Evolutionary conservation across 2,329 filamentous ascomycete species (phyloP), one percentile per base, ranked within the genome.

Genomic region (Cladosporium sp.): DNA sequence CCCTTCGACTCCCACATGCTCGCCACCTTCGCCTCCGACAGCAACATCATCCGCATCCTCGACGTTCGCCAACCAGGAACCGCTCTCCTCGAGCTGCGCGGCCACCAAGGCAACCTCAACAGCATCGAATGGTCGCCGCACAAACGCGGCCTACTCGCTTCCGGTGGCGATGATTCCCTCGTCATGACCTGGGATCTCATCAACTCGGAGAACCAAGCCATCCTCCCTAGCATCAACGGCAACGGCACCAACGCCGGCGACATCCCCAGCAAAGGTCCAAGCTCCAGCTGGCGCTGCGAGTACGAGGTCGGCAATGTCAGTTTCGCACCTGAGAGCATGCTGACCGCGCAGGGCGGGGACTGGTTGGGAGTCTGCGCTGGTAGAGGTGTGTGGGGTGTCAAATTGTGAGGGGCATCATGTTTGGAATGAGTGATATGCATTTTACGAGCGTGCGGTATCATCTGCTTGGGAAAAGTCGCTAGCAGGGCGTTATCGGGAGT

Each of bases 1-100:
- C 95, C 95, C 1, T 94, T 98, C 74, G 95, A 99, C 78, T 91
- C 92, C 7, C 93, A 99, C 76, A 88, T 99, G 37, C 87, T 99
- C 40, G 94, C 94, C n/a, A 99, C 95, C 0, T 98, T 99, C 77
- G 94, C 95, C 21, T 90, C 93, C 74, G 95, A 98, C 76, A 96
- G 92, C 4, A 93, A 90, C 72, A 83, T 96, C 37, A 93, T 99
- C 75, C 92, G 95, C 57, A 96, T 99, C 64, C 88, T 99, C 33
- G 95, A 99, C 74, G 94, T 98, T 3, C 90, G 95, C 58, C 95
- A 99, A 79, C 95, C 95, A 0, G 95, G 95, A 6, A 95, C 97
- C 78, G 95, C 95, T 2, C 85, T 99, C 5, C 86, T 99, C 29
- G 95, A 99, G 77, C 88, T 99, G 44, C 91, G 91, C 57, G 95